These are phyloP conservation scores for Roridomyces roridus DNA, from an alignment of 768 basidiomycete species.

Conservation along the genomic window DNA sequence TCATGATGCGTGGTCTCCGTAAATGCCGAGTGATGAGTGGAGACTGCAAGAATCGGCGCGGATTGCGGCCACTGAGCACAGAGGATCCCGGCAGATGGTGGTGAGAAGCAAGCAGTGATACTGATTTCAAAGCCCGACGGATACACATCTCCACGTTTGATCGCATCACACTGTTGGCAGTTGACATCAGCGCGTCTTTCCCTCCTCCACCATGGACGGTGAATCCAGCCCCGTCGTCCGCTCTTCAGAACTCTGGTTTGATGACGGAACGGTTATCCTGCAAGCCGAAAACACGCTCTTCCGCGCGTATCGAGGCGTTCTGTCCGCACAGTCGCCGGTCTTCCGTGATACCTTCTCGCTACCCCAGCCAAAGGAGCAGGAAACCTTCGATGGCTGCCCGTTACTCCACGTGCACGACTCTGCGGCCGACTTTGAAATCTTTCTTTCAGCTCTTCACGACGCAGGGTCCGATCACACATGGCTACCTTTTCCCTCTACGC, in stretches of 20 bases:
- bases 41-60: no score
- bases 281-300: slow-evolving; percentile 1
- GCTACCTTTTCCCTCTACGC: neutral
- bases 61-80: no score
- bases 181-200: no score
- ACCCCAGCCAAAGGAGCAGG: neutral
- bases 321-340: slow-evolving; percentile 6
- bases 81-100: no score
- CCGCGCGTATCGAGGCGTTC: slow-evolving; percentile 7
- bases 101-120: no score
- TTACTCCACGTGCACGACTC: neutral
- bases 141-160: no score
- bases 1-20: no score
- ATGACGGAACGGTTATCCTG: slow-evolving; percentile 6
- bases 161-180: no score
- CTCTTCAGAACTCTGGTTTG: slow-evolving; percentile 9
- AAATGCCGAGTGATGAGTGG: no score
- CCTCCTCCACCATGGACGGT: no score
- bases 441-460: neutral
- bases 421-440: neutral
- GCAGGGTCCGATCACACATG: neutral
- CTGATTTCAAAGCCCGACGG: no score
- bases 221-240: neutral
- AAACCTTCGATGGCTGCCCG: neutral
- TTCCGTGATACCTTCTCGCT: slow-evolving; percentile 6